phyloP scores from a whole-genome alignment of 441 rosid genomes.

The Hura crepitans region DNA sequence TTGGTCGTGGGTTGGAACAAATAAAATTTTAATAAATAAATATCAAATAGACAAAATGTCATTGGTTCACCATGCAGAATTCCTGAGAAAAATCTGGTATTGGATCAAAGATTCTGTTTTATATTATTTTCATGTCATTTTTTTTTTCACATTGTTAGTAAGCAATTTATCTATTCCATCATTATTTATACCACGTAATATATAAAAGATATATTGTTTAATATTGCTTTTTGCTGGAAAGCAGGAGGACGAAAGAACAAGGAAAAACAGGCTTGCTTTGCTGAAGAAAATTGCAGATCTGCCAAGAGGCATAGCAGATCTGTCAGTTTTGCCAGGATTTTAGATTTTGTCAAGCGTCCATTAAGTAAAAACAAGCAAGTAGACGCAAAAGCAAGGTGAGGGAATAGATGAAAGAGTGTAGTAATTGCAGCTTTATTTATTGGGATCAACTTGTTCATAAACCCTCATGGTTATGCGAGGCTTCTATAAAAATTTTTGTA shows the following conservation, averaged over 20 bases:
- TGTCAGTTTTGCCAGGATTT: constrained; percentile 84
- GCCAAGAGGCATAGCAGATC: constrained; percentile 74
- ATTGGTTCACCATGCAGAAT: no score
- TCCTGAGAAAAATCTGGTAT: no score
- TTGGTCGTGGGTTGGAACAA: no score
- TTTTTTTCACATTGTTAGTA: no score
- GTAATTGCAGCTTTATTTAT: background rate
- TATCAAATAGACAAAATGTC: no score
- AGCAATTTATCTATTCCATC: background rate
- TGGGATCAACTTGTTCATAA: constrained; percentile 6
- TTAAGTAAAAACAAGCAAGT: background rate
- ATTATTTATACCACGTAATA: background rate
- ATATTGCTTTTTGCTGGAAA: background rate
- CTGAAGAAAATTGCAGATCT: constrained; percentile 72
- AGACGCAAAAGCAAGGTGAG: background rate
- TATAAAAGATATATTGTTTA: background rate
- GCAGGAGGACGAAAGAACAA: constrained; percentile 79
- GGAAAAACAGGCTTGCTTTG: constrained; percentile 75
- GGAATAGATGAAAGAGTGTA: background rate
- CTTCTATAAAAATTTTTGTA: no score
- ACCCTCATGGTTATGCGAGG: background rate
- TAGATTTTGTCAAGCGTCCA: constrained; percentile 26
- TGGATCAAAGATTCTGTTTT: no score
- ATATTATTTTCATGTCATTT: no score
- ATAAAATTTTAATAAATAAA: no score